phyloP scores from a whole-genome alignment of 2,329 filamentous ascomycete species.

The Ilyonectria robusta region DNA sequence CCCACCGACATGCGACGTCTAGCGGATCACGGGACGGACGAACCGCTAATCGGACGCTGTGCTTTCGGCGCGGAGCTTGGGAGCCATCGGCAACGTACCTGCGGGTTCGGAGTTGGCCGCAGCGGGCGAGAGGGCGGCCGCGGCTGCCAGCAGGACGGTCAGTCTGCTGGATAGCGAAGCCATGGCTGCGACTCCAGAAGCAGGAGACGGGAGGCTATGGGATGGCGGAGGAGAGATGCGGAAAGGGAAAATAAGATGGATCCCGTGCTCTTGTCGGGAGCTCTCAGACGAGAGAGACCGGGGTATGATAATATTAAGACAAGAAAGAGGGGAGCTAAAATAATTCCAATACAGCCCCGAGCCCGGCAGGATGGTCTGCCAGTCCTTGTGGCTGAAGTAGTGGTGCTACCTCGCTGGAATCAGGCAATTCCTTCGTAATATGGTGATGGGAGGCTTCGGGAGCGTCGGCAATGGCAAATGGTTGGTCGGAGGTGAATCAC shows the following conservation, averaged over 20 bases:
- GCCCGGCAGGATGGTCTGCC: neutral
- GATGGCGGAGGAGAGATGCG: constrained; percentile 7
- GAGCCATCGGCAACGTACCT: constrained; percentile 32
- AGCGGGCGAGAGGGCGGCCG: constrained; percentile 37
- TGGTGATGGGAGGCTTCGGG: no score
- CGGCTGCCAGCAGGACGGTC: constrained; percentile 45
- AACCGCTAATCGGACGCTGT: neutral
- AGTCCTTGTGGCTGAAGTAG: neutral
- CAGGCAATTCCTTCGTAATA: neutral
- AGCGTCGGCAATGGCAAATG: no score
- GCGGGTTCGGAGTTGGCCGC: constrained; percentile 35
- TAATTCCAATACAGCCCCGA: neutral
- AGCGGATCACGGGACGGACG: neutral
- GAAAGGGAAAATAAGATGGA: constrained; percentile 12
- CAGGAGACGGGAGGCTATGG: neutral
- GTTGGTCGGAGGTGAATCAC: no score
- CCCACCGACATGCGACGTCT: neutral
- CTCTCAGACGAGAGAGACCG: neutral
- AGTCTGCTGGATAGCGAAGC: constrained; percentile 42
- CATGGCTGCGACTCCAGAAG: constrained; percentile 29
- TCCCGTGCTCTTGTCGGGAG: neutral
- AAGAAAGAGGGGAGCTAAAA: neutral
- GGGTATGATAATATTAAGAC: neutral
- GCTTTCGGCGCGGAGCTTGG: neutral
- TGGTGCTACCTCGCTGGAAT: neutral